Conservation (phyloP, 805 yeast species). For the Schizosaccharomyces osmophilus region DNA sequence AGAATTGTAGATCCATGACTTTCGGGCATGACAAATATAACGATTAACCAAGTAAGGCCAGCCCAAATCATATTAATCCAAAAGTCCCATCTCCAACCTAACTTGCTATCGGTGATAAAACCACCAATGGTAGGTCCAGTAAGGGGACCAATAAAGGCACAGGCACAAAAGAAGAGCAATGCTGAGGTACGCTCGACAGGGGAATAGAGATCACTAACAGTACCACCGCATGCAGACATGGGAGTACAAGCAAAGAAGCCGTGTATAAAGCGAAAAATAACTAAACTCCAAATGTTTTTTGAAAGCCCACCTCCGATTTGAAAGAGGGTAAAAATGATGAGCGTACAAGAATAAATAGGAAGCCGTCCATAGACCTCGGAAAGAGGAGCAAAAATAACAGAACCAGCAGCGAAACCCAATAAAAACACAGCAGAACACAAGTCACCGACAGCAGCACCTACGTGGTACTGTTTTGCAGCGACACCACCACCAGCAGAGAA, state of each 20-base stretch:
- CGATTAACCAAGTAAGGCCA: conserved; percentile 17
- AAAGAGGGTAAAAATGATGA: conserved; percentile 8
- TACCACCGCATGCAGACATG: conserved; percentile 62
- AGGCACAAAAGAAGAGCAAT: conserved; percentile 8
- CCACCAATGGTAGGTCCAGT: conserved; percentile 54
- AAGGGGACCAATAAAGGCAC: conserved; percentile 5
- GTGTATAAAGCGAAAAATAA: conserved; percentile 48
- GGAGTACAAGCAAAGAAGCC: conserved; percentile 68
- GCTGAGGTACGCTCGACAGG: conserved; percentile 6
- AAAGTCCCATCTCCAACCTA: conserved; percentile 65
- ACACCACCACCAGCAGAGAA: not conserved
- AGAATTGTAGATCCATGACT: conserved; percentile 72
- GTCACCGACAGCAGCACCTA: conserved; percentile 34
- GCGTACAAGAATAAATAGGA: conserved; percentile 29
- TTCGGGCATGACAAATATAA: conserved; percentile 36
- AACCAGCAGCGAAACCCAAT: conserved; percentile 33
- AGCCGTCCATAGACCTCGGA: conserved; percentile 50
- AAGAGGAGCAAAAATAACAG: conserved; percentile 27
- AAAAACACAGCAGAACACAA: conserved; percentile 32
- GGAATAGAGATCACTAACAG: conserved; percentile 45
- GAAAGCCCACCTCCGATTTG: conserved; percentile 18
- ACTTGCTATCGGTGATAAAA: conserved; percentile 25
- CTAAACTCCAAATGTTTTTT: conserved; percentile 30
- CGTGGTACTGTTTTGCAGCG: conserved; percentile 17
- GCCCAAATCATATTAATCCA: conserved; percentile 43